Evolutionary conservation across 2,329 filamentous ascomycete genomes (phyloP).

Genomic region (Blastomyces percursus): DNA sequence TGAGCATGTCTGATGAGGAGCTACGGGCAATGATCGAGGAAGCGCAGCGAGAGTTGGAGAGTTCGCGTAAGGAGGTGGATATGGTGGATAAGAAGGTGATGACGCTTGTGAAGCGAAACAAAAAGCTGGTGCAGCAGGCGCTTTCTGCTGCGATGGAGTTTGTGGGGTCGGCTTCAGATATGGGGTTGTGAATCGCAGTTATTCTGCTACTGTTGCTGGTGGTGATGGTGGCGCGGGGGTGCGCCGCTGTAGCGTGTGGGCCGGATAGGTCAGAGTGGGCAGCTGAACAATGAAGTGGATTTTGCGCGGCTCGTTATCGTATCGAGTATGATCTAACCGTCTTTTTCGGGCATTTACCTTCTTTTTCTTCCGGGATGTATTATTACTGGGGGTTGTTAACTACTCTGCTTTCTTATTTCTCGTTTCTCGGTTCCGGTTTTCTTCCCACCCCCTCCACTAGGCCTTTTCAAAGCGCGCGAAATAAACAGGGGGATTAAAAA

Average conservation of each 20-base stretch:
- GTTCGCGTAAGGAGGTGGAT: conserved; percentile 57
- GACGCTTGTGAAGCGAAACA: conserved; percentile 33
- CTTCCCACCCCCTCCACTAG: background rate
- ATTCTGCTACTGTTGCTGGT: background rate
- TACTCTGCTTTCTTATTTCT: background rate
- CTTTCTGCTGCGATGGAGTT: conserved; percentile 22
- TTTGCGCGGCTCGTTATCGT: background rate
- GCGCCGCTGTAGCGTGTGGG: background rate
- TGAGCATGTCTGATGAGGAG: conserved; percentile 33
- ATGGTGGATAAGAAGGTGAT: conserved; percentile 34
- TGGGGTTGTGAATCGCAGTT: background rate
- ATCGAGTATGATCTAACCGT: background rate
- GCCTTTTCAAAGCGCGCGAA: background rate
- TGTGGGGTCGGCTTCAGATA: conserved; percentile 6
- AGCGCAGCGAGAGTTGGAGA: conserved; percentile 56
- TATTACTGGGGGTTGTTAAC: background rate
- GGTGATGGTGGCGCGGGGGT: background rate
- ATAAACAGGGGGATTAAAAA: background rate
- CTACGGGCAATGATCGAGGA: conserved; percentile 30
- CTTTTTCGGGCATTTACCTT: background rate
- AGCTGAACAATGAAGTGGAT: background rate
- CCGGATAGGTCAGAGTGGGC: too few species aligned
- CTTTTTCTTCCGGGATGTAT: background rate
- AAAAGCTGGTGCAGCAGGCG: conserved; percentile 34
- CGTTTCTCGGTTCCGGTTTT: background rate